phyloP scores from a whole-genome alignment of 2,329 filamentous ascomycete species.

The Zymoseptoria crescenta region DNA sequence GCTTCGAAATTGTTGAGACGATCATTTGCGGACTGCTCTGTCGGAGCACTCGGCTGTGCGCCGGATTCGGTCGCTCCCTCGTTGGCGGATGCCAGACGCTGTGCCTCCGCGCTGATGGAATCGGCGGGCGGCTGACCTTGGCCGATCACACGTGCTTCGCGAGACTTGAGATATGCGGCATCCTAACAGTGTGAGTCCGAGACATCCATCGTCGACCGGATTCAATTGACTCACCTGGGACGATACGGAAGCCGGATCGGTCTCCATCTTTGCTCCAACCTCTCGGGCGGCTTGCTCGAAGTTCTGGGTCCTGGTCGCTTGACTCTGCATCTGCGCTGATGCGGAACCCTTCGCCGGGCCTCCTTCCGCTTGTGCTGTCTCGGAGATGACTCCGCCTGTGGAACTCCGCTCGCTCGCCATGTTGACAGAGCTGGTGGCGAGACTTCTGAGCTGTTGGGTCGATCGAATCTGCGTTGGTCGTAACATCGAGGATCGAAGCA shows the following conservation, averaged over 20 bases:
- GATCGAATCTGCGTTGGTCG: background rate
- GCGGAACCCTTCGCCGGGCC: slow-evolving; percentile 26
- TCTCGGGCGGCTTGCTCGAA: slow-evolving; percentile 26
- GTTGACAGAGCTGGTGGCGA: background rate
- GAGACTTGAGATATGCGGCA: slow-evolving; percentile 35
- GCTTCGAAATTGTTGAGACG: slow-evolving; percentile 28
- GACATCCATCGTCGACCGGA: background rate
- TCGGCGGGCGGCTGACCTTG: slow-evolving; percentile 22
- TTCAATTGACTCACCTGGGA: slow-evolving; percentile 16
- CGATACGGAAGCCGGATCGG: slow-evolving; percentile 28
- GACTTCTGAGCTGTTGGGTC: background rate
- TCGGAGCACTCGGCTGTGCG: slow-evolving; percentile 11
- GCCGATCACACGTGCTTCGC: slow-evolving; percentile 31
- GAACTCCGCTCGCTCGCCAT: background rate
- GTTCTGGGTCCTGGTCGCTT: slow-evolving; percentile 8
- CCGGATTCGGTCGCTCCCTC: slow-evolving; percentile 15
- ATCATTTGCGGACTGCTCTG: slow-evolving; percentile 26
- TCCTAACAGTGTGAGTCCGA: slow-evolving; percentile 21
- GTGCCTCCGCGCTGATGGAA: slow-evolving; percentile 32
- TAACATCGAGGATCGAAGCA: background rate
- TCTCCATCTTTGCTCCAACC: slow-evolving; percentile 24
- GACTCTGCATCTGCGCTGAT: slow-evolving; percentile 29
- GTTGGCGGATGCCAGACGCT: slow-evolving; percentile 33
- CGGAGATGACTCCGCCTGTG: slow-evolving; percentile 19
- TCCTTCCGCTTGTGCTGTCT: slow-evolving; percentile 28